These are phyloP conservation scores for Microcyclosporella mali DNA, from an alignment of 2,329 filamentous ascomycete genomes.

Conservation along the genomic window DNA sequence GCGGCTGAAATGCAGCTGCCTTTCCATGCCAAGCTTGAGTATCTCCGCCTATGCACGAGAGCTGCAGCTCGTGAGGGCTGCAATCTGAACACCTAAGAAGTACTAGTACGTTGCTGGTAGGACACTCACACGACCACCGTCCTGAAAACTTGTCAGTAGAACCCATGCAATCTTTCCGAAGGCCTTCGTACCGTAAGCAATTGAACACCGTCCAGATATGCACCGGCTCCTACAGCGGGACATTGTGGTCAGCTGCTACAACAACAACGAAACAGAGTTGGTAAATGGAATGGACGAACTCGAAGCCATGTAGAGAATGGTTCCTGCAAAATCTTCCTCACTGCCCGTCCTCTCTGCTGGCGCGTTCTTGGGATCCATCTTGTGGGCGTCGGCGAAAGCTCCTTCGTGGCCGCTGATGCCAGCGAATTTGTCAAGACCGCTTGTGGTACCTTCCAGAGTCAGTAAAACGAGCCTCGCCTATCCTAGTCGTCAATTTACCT, in stretches of 20 bases:
- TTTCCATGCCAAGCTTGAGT: too few relatives aligned
- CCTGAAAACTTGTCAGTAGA: not conserved
- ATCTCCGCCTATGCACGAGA: too few relatives aligned
- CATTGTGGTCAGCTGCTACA: too few relatives aligned
- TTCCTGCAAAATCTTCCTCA: slow-evolving; percentile 58
- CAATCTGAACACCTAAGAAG: too few relatives aligned
- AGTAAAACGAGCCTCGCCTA: too few relatives aligned
- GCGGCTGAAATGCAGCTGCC: too few relatives aligned
- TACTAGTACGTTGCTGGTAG: slow-evolving; percentile 51
- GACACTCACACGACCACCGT: slow-evolving; percentile 7
- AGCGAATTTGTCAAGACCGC: slow-evolving; percentile 18
- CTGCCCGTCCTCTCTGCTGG: slow-evolving; percentile 57
- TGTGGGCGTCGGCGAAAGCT: slow-evolving; percentile 47
- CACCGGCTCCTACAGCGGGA: slow-evolving; percentile 46
- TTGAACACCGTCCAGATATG: slow-evolving; percentile 59
- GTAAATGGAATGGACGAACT: too few relatives aligned
- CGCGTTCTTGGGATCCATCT: slow-evolving; percentile 41
- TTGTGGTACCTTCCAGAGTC: slow-evolving; percentile 1
- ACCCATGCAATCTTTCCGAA: not conserved
- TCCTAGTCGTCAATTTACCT: too few relatives aligned
- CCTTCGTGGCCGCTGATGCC: slow-evolving; percentile 19
- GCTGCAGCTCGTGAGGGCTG: too few relatives aligned
- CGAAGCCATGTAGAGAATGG: slow-evolving; percentile 56
- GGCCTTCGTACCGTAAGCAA: slow-evolving; percentile 44
- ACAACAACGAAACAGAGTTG: too few relatives aligned